phyloP scores from a whole-genome alignment of 371 early-diverging fungal genomes.

The Mortierella sp. region DNA sequence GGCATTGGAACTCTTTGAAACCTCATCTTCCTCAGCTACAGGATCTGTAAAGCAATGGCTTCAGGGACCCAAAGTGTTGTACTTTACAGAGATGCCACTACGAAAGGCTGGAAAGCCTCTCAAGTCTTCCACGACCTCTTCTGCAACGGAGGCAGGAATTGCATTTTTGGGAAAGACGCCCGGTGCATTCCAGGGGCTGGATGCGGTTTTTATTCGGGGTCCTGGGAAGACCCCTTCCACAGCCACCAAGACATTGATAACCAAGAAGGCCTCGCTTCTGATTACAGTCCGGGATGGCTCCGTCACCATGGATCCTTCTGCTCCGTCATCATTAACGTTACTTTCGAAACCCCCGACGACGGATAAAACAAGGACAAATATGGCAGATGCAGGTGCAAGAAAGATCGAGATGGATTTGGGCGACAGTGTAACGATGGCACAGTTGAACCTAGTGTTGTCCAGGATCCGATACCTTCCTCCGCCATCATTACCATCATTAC shows the following conservation, averaged over 20 bases:
- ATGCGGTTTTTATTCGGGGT: slow-evolving; percentile 66
- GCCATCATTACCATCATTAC: neutral
- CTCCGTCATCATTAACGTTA: too few species aligned
- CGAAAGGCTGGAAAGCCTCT: slow-evolving; percentile 52
- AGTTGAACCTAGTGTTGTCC: slow-evolving; percentile 35
- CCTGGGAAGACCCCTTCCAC: neutral
- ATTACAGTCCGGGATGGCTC: slow-evolving; percentile 26
- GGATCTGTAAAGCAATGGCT: slow-evolving; percentile 13
- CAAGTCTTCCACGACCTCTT: slow-evolving; percentile 39
- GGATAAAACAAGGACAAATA: too few species aligned
- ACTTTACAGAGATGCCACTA: slow-evolving; percentile 19
- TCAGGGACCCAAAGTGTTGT: slow-evolving; percentile 44
- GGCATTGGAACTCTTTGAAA: slow-evolving; percentile 61
- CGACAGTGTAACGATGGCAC: slow-evolving; percentile 39
- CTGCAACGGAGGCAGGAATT: slow-evolving; percentile 4
- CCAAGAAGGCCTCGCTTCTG: slow-evolving; percentile 24
- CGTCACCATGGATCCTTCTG: slow-evolving; percentile 15
- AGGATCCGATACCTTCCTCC: slow-evolving; percentile 44
- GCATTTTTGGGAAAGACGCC: slow-evolving; percentile 52
- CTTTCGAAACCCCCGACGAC: too few species aligned
- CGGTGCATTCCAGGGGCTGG: slow-evolving; percentile 65
- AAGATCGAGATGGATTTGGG: slow-evolving; percentile 43
- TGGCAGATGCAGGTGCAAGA: slow-evolving; percentile 11
- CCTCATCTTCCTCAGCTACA: neutral
- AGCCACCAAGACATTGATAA: neutral